Conservation (phyloP, 2,329 filamentous ascomycete species). For the Geosmithia morbida region DNA sequence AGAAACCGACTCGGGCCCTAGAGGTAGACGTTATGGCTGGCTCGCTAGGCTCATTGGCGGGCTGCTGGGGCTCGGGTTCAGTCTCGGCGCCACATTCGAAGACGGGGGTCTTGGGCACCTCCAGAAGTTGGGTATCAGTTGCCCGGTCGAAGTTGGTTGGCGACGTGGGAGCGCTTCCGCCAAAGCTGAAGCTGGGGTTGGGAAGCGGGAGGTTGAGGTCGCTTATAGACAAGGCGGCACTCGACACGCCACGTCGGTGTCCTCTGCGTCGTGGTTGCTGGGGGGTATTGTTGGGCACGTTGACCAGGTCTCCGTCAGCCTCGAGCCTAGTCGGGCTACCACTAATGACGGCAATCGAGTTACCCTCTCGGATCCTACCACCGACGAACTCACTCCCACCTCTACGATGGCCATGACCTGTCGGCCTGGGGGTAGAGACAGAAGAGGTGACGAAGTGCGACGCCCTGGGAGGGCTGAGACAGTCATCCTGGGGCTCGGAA, state of each 20-base stretch:
- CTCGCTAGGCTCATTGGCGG: background rate
- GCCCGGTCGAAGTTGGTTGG: conserved; percentile 31
- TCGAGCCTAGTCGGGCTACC: conserved; percentile 55
- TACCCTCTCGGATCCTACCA: conserved; percentile 46
- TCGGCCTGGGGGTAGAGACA: conserved; percentile 36
- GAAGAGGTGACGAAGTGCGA: conserved; percentile 35
- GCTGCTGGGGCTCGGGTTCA: background rate
- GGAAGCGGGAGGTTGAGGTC: conserved; percentile 58
- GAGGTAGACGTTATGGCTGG: conserved; percentile 16
- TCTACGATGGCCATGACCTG: conserved; percentile 62
- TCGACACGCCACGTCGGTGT: conserved; percentile 60
- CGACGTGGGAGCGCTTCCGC: conserved; percentile 45
- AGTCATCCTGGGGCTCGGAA: conserved; percentile 17
- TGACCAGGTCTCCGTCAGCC: conserved; percentile 20
- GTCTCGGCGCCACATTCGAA: background rate
- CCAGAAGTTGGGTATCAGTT: background rate
- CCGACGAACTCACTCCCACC: conserved; percentile 81
- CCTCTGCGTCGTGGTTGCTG: conserved; percentile 38
- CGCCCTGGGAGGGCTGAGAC: conserved; percentile 41
- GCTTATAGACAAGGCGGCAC: conserved; percentile 61
- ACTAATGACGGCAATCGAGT: conserved; percentile 47
- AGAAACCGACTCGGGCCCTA: conserved; percentile 64
- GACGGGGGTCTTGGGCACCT: background rate
- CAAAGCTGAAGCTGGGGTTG: conserved; percentile 33
- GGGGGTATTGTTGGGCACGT: conserved; percentile 33